Evolutionary conservation across 208 protist genomes (phyloP), one percentile per base, ranked within the genome.

Genomic region (Trypanosoma rangeli): DNA sequence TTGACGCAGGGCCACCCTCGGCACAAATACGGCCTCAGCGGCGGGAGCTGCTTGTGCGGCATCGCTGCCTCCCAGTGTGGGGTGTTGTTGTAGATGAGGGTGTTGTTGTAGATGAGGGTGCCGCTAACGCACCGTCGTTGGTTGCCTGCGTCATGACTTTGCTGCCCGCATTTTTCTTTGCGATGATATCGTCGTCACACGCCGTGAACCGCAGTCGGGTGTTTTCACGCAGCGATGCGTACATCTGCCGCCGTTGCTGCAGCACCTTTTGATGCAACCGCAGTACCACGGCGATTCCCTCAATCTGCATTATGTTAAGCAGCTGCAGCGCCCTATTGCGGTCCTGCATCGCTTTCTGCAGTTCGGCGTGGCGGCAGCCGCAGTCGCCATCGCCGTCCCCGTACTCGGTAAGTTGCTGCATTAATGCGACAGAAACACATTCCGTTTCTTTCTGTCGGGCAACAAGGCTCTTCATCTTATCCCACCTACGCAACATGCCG

Each of bases 211-310:
- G 65, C 20, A 82, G 71, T 46, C 52, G 39, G 8, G 48, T 64
- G 63, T 83, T 88, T 33, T 79, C 75, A 42, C 64, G 68, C 64
- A 74, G 72, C 12, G 81, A 64, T 3, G 69, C 58, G 22, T 83
- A 79, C 9, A 87, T 73, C 39, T 84, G 68, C 35, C 28, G 59
- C 58, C 66, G 75, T 39, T 84, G 68, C 35, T 35, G 59, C 58
- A 68, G 75, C 15, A 88, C 42, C 0, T 73, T 71, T 50, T 83
- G 49, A 65, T 79, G 81, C 65, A 91, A 68, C 29, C 64, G 72
- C 35, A 80, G 74, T 39, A 88, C 74, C 42, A 88, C 78, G 1
- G 63, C 65, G 64, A 84, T 86, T 42, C 85, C 85, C 39, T 84
- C 80, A 26, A 78, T 64, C 49, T 76, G 79, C 67, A 91, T 78